Evolutionary conservation across 176 grass and related monocot species (phyloP).

Genomic region (Bolboschoenus planiculmis): DNA sequence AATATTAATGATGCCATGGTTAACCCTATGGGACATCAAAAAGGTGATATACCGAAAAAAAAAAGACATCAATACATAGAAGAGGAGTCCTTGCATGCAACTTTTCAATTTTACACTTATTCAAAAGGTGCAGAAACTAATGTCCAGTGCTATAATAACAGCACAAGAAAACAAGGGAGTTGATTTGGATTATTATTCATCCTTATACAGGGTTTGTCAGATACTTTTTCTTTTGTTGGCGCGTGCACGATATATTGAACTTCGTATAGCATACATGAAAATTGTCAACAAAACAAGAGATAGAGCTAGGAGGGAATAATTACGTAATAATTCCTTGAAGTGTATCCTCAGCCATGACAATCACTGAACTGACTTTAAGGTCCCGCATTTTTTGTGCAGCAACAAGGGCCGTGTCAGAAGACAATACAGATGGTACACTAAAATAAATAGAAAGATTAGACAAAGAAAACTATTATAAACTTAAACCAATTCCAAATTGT

Average conservation of each 20-base stretch:
- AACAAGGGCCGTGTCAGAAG: constrained; percentile 49
- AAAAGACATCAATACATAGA: neutral
- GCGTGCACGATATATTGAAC: neutral
- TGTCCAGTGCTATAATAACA: neutral
- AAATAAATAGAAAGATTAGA: neutral
- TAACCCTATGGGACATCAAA: neutral
- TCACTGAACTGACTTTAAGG: constrained; percentile 52
- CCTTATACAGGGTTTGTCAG: neutral
- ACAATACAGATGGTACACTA: constrained; percentile 54
- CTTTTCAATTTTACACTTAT: neutral
- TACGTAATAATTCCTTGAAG: constrained; percentile 74
- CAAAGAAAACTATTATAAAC: neutral
- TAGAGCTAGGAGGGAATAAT: neutral
- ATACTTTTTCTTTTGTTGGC: neutral
- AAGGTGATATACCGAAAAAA: neutral
- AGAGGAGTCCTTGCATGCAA: neutral
- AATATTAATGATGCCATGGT: neutral
- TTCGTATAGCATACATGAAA: neutral
- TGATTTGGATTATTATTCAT: neutral
- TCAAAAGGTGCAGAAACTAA: neutral
- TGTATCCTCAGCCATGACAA: constrained; percentile 53
- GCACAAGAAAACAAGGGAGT: neutral
- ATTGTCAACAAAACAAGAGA: neutral
- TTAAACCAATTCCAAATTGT: neutral
- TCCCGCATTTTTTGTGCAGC: constrained; percentile 75